A percentile compares a stretch with the other conserved stretches of the same genome.
Evolutionary conservation across 2,329 filamentous ascomycete species (phyloP).

Genomic region (Colletotrichum tropicicola): DNA sequence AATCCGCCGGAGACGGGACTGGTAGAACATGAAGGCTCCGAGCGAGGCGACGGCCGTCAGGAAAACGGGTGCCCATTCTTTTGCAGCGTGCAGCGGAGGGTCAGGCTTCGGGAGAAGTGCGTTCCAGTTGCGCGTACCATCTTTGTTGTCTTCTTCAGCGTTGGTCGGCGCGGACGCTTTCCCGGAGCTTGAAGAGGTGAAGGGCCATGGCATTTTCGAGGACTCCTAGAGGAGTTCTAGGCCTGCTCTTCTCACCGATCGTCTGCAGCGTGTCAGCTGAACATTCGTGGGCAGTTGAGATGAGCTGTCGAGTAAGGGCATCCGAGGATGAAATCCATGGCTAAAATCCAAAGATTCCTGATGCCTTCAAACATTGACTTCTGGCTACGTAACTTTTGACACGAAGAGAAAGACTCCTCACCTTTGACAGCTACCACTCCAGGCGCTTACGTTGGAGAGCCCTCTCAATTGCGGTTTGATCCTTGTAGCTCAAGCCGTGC

Average conservation of each 20-base stretch:
- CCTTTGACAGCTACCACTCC: background rate
- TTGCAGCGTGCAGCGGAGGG: slow-evolving; percentile 59
- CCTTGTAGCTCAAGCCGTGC: background rate
- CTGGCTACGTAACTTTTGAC: background rate
- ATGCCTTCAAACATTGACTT: no score
- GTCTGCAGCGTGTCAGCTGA: background rate
- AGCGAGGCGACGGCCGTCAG: slow-evolving; percentile 61
- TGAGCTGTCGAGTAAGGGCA: no score
- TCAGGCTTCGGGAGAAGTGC: slow-evolving; percentile 27
- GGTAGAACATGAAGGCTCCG: slow-evolving; percentile 68
- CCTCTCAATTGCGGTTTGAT: background rate
- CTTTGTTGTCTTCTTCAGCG: slow-evolving; percentile 36
- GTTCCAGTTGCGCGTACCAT: slow-evolving; percentile 41
- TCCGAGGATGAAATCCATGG: no score
- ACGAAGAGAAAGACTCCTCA: background rate
- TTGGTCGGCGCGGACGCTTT: background rate
- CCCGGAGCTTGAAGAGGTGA: slow-evolving; percentile 31
- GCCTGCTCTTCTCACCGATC: background rate
- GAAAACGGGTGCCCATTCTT: slow-evolving; percentile 56
- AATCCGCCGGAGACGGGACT: slow-evolving; percentile 83
- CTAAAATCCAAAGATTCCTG: no score
- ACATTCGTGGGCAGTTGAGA: no score
- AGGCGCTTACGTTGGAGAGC: background rate
- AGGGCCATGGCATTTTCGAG: slow-evolving; percentile 42
- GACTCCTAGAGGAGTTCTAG: slow-evolving; percentile 14